phyloP scores from a whole-genome alignment of 176 grass and related monocot species.

The Tillandsia fasciculata region DNA sequence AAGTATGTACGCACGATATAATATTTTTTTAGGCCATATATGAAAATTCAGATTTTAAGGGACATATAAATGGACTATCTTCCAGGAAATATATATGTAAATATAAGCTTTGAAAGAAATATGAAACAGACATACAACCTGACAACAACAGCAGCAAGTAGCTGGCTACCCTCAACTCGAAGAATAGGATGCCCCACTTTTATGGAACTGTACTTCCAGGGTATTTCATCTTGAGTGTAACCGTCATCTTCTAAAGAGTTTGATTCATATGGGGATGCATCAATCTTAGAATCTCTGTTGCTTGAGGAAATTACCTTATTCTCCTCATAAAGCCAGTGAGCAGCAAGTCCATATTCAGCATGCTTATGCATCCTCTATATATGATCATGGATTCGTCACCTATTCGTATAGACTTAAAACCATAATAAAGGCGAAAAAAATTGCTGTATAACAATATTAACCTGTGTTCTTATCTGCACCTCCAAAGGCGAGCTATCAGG shows the following conservation, averaged over 20 bases:
- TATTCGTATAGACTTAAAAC: conserved; percentile 30
- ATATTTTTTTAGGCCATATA: no score
- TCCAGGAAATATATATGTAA: conserved; percentile 14
- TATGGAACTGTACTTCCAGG: conserved; percentile 73
- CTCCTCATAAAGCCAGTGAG: conserved; percentile 99
- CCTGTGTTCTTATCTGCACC: conserved; percentile 97
- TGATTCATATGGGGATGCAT: conserved; percentile 40
- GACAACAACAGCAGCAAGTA: conserved; percentile 80
- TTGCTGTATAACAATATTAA: conserved; percentile 7
- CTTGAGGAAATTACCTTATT: conserved; percentile 38
- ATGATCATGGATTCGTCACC: conserved; percentile 13
- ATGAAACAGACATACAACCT: conserved; percentile 34
- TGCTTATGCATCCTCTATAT: conserved; percentile 86
- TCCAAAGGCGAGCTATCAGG: conserved; percentile 81
- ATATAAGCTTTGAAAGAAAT: conserved; percentile 21
- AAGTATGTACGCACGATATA: no score
- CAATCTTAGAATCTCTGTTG: conserved; percentile 40
- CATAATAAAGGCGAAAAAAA: conserved; percentile 16
- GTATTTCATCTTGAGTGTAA: conserved; percentile 35
- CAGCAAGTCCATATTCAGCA: conserved; percentile 85
- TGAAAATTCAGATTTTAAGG: neutral
- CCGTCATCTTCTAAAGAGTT: conserved; percentile 58
- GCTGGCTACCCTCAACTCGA: conserved; percentile 78
- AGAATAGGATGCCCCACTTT: conserved; percentile 88
- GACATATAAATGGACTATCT: conserved; percentile 8